Conservation (phyloP, 805 yeast genomes). For the Wickerhamomyces sydowiorum region DNA sequence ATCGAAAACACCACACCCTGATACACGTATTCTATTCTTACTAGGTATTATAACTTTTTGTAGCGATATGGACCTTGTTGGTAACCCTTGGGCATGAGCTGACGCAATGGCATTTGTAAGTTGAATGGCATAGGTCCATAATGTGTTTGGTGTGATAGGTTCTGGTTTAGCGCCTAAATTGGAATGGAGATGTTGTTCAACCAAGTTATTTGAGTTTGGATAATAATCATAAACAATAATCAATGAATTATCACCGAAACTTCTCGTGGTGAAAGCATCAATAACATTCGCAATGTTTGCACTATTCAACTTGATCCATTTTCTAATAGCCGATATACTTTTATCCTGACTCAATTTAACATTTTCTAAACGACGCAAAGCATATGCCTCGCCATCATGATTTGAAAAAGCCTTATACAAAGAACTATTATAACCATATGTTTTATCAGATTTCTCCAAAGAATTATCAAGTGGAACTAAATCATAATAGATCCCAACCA, state of each 20-base stretch:
- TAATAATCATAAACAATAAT: slow-evolving; percentile 79
- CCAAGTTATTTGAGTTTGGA: slow-evolving; percentile 68
- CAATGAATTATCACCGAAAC: slow-evolving; percentile 76
- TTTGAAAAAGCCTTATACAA: slow-evolving; percentile 79
- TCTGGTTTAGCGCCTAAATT: slow-evolving; percentile 31
- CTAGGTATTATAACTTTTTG: slow-evolving; percentile 71
- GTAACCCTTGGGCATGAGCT: slow-evolving; percentile 59
- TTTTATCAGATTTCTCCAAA: slow-evolving; percentile 25
- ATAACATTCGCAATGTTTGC: slow-evolving; percentile 61
- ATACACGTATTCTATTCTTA: slow-evolving; percentile 63
- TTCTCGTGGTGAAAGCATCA: slow-evolving; percentile 83
- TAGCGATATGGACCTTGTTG: slow-evolving; percentile 57
- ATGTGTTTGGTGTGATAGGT: slow-evolving; percentile 51
- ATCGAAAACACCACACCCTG: slow-evolving; percentile 68
- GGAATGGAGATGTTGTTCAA: slow-evolving; percentile 58
- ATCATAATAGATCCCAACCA: slow-evolving; percentile 79
- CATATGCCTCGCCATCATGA: slow-evolving; percentile 70
- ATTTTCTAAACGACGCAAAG: slow-evolving; percentile 67
- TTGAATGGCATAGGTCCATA: slow-evolving; percentile 79
- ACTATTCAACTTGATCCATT: slow-evolving; percentile 55
- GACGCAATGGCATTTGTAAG: slow-evolving; percentile 61
- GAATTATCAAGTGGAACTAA: slow-evolving; percentile 72
- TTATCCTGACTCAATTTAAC: slow-evolving; percentile 49
- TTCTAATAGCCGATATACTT: slow-evolving; percentile 54
- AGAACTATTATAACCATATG: slow-evolving; percentile 52